A percentile compares a stretch with the other conserved stretches of the same genome.
These are phyloP conservation scores for Nannizziopsis arthrosporioides DNA, from an alignment of 2,329 filamentous ascomycete species.

Conservation along the genomic window DNA sequence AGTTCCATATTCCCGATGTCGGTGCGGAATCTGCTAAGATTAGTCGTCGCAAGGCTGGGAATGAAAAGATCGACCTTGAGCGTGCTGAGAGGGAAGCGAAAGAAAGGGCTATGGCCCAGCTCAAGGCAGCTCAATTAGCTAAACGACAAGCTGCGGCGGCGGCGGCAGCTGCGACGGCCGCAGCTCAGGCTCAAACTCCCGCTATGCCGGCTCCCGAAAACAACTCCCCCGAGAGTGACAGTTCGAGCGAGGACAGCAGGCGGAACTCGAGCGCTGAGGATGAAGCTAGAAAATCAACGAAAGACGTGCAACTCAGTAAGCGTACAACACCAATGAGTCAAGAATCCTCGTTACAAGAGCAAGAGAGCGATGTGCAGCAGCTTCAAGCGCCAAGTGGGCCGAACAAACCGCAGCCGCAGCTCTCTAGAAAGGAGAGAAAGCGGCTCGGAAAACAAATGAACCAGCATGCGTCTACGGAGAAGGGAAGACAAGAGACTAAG, in stretches of 20 bases:
- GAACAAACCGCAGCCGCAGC: background rate
- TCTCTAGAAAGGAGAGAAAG: constrained; percentile 17
- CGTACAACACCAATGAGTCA: no score
- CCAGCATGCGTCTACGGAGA: constrained; percentile 6
- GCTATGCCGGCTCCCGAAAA: constrained; percentile 13
- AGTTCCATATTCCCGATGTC: constrained; percentile 18
- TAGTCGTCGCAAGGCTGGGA: constrained; percentile 28
- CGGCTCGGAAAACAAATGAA: background rate
- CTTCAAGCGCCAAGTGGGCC: background rate
- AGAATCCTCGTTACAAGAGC: no score
- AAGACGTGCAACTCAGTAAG: no score
- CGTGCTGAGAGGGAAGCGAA: constrained; percentile 40
- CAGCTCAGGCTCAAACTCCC: constrained; percentile 3
- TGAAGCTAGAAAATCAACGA: no score
- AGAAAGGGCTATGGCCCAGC: constrained; percentile 40
- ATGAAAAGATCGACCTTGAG: constrained; percentile 42
- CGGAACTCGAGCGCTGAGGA: no score
- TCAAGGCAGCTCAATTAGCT: constrained; percentile 36
- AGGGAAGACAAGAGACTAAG: constrained; percentile 34
- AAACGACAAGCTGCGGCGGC: constrained; percentile 23
- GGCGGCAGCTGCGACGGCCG: background rate
- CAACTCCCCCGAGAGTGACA: constrained; percentile 6
- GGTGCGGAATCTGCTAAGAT: constrained; percentile 9
- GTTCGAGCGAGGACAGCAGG: background rate
- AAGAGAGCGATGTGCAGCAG: no score